phyloP scores from a whole-genome alignment of 169 alveolate genomes.

The Plasmodium gonderi region DNA sequence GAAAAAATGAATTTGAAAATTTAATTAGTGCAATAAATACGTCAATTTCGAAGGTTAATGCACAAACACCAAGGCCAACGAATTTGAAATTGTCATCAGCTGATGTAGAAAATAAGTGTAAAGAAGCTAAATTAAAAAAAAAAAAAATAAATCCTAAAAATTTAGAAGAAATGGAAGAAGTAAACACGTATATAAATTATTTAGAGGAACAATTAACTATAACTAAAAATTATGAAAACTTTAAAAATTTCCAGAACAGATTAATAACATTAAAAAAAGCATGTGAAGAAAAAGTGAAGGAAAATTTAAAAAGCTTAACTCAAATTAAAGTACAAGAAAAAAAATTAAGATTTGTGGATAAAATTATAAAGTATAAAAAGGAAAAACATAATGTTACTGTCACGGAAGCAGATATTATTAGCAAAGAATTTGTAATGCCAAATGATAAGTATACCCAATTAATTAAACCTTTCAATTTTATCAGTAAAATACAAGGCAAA shows the following conservation, averaged over 20 bases:
- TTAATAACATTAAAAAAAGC: constrained; percentile 13
- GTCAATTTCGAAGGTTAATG: constrained; percentile 24
- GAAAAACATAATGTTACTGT: constrained; percentile 52
- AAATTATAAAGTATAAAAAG: constrained; percentile 60
- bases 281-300: constrained; percentile 55
- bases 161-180: constrained; percentile 70
- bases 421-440: constrained; percentile 26
- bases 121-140: constrained; percentile 55
- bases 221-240: constrained; percentile 56
- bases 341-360: constrained; percentile 32
- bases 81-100: constrained; percentile 41
- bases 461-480: constrained; percentile 48
- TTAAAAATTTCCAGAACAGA: constrained; percentile 61
- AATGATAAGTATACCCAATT: constrained; percentile 46
- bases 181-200: constrained; percentile 43
- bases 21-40: constrained; percentile 23
- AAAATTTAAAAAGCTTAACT: constrained; percentile 25
- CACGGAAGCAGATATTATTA: constrained; percentile 26
- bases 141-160: constrained; percentile 53
- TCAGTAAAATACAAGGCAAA: constrained; percentile 22
- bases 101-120: constrained; percentile 39
- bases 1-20: constrained; percentile 22
- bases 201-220: constrained; percentile 70
- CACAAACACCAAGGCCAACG: constrained; percentile 37
- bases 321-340: constrained; percentile 55